phyloP scores from a whole-genome alignment of 805 yeast genomes.

The Phaffomyces thermotolerans region DNA sequence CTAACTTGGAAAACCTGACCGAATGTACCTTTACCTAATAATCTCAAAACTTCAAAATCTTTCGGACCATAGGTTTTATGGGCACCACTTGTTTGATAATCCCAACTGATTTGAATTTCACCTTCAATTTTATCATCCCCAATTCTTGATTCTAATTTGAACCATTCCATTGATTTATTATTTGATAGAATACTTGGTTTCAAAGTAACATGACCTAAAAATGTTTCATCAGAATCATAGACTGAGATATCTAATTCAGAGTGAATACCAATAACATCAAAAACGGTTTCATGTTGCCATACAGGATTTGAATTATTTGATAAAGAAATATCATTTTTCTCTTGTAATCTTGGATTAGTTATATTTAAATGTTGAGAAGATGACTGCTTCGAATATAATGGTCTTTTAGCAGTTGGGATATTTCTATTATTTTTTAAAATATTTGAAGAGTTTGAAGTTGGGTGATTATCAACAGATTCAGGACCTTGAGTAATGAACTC shows the following conservation, averaged over 20 bases:
- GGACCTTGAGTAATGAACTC: constrained; percentile 86
- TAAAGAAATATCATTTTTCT: constrained; percentile 8
- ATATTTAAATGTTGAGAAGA: constrained; percentile 35
- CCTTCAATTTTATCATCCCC: constrained; percentile 67
- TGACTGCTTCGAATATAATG: constrained; percentile 36
- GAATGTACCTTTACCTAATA: constrained; percentile 93
- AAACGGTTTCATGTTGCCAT: constrained; percentile 90
- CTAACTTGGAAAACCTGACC: constrained; percentile 97
- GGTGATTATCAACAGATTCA: constrained; percentile 29
- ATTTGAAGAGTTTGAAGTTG: constrained; percentile 20
- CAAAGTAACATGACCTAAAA: constrained; percentile 77
- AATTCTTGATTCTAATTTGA: constrained; percentile 62
- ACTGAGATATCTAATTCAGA: constrained; percentile 86
- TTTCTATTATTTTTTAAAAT: constrained; percentile 16
- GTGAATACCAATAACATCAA: constrained; percentile 81
- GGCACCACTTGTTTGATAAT: constrained; percentile 53
- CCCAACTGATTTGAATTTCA: constrained; percentile 66
- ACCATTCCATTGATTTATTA: constrained; percentile 54
- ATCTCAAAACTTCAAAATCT: constrained; percentile 86
- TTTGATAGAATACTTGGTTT: constrained; percentile 44
- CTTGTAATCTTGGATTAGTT: constrained; percentile 12
- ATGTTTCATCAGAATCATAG: constrained; percentile 84
- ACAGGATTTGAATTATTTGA: constrained; percentile 53
- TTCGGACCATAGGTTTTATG: constrained; percentile 85
- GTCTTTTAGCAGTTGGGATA: constrained; percentile 19